Conservation (phyloP, 1,139 yeast species). For the Saccharomycopsis hybrid region DNA sequence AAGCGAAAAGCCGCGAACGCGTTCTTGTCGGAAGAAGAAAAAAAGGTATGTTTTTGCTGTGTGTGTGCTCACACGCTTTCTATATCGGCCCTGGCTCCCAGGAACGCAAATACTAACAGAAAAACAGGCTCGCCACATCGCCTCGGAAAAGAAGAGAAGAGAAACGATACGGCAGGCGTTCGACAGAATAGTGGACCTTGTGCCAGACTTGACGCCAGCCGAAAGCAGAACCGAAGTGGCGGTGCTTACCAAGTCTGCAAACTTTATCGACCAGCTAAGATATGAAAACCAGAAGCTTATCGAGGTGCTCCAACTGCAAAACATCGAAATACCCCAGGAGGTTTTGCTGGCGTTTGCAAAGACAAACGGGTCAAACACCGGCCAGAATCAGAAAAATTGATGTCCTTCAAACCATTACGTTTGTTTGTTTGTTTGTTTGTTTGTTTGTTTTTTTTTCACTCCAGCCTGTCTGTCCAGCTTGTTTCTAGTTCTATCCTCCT, state of each 20-base stretch:
- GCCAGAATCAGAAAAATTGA: too few species aligned
- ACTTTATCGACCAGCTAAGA: slow-evolving; percentile 18
- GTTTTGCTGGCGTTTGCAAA: slow-evolving; percentile 8
- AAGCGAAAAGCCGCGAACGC: not conserved
- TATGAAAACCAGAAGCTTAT: slow-evolving; percentile 14
- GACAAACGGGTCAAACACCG: too few species aligned
- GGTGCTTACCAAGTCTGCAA: slow-evolving; percentile 22
- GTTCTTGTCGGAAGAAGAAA: slow-evolving; percentile 20
- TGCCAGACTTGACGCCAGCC: slow-evolving; percentile 28
- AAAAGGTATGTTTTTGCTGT: slow-evolving; percentile 16
- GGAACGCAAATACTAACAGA: too few species aligned
- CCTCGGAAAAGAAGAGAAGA: slow-evolving; percentile 32
- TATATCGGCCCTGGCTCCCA: too few species aligned
- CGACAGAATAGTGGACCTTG: slow-evolving; percentile 30
- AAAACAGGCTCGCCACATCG: slow-evolving; percentile 31
- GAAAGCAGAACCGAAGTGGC: slow-evolving; percentile 31
- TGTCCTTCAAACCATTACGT: too few species aligned
- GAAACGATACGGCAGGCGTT: slow-evolving; percentile 31
- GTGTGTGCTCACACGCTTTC: too few species aligned
- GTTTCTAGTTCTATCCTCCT: too few species aligned
- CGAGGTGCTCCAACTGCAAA: slow-evolving; percentile 6
- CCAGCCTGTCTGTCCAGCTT: too few species aligned
- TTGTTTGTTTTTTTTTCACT: too few species aligned
- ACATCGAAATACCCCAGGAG: slow-evolving; percentile 15
- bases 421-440: too few species aligned